phyloP scores from a whole-genome alignment of 108 stramenopile genomes.

The Nitzschia palea region DNA sequence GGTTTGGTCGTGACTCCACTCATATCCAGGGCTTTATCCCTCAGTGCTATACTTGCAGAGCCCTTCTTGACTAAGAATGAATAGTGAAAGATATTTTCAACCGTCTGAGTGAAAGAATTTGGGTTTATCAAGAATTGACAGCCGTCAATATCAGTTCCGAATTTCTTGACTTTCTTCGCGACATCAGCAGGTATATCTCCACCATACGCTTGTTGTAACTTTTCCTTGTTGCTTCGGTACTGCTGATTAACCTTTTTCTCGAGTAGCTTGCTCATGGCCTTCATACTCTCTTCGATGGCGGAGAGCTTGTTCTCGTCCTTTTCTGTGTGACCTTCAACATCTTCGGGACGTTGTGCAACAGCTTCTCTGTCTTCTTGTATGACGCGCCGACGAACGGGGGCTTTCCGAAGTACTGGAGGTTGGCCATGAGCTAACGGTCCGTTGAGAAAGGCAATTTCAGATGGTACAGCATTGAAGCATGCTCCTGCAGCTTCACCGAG shows the following conservation, averaged over 20 bases:
- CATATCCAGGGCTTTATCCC: constrained; percentile 3
- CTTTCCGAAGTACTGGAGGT: constrained; percentile 37
- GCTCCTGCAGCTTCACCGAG: constrained; percentile 69
- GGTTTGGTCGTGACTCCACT: background rate
- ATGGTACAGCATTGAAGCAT: constrained; percentile 80
- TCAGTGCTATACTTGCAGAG: constrained; percentile 18
- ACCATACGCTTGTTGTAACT: constrained; percentile 19
- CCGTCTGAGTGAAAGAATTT: constrained; percentile 83
- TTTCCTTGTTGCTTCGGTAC: constrained; percentile 13
- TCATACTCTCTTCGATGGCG: constrained; percentile 68
- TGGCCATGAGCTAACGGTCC: constrained; percentile 53
- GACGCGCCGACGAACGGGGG: constrained; percentile 55
- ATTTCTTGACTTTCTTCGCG: constrained; percentile 32
- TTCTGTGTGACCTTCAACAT: constrained; percentile 38
- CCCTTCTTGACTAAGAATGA: constrained; percentile 78
- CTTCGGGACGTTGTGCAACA: constrained; percentile 65
- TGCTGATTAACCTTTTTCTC: constrained; percentile 22
- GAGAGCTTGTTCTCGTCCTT: constrained; percentile 67
- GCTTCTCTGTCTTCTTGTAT: constrained; percentile 44
- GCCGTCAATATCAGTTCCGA: constrained; percentile 46
- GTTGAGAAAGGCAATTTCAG: constrained; percentile 59
- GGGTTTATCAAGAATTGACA: constrained; percentile 79
- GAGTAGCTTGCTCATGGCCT: constrained; percentile 43
- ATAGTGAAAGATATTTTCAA: constrained; percentile 88
- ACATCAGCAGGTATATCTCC: background rate